Evolutionary conservation across 345 rosid species (phyloP).

Genomic region (Bruguiera gymnorhiza): DNA sequence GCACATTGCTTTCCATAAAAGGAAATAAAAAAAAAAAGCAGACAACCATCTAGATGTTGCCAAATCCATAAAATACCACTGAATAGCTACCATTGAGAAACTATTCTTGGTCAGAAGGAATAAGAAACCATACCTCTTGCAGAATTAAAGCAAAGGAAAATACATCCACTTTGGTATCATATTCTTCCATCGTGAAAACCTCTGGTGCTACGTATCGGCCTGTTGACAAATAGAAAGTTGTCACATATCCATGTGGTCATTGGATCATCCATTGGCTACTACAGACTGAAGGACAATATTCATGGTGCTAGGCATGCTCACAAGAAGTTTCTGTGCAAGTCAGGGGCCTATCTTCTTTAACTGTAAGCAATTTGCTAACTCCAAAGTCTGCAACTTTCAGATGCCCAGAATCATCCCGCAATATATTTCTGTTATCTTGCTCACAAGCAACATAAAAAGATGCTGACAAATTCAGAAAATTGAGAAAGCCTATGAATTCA

Average conservation of each 20-base stretch:
- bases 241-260: neutral
- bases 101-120: neutral
- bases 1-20: neutral
- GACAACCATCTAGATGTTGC: neutral
- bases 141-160: slow-evolving; percentile 89
- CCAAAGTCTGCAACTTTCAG: slow-evolving; percentile 98
- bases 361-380: slow-evolving; percentile 85
- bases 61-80: neutral
- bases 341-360: slow-evolving; percentile 76
- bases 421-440: slow-evolving; percentile 62
- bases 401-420: slow-evolving; percentile 91
- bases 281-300: neutral
- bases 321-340: slow-evolving; percentile 59
- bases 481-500: slow-evolving; percentile 25
- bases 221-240: slow-evolving; percentile 30
- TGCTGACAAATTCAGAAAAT: slow-evolving; percentile 33
- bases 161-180: slow-evolving; percentile 91
- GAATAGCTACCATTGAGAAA: neutral
- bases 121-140: slow-evolving; percentile 59
- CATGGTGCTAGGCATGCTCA: slow-evolving; percentile 37
- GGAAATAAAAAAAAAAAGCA: neutral
- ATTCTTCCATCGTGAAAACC: slow-evolving; percentile 61
- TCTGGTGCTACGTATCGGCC: slow-evolving; percentile 90
- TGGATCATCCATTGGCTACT: neutral
- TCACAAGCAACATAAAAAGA: slow-evolving; percentile 34